These are phyloP conservation scores for Stevia rebaudiana DNA, from an alignment of 140 eudicot genomes.

Conservation along the genomic window DNA sequence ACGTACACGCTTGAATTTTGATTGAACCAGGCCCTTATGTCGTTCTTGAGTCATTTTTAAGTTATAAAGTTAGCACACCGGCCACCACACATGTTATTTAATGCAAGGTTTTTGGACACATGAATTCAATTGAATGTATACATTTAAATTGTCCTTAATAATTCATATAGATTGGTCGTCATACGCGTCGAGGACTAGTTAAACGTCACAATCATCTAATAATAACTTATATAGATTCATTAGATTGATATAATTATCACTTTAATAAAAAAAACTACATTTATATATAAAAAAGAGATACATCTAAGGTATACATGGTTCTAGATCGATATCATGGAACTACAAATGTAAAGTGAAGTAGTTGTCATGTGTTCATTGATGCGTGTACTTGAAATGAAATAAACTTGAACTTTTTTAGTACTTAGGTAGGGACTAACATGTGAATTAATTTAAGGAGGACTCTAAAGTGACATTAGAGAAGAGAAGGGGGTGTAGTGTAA, in stretches of 20 bases:
- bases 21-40: constrained; percentile 28
- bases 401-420: constrained; percentile 6
- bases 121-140: constrained; percentile 14
- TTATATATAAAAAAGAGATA: too few species aligned
- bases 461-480: constrained; percentile 9
- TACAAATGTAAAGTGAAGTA: too few species aligned
- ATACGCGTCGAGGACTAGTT: constrained; percentile 20
- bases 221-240: neutral
- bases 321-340: too few species aligned
- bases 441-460: neutral
- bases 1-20: constrained; percentile 22
- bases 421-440: constrained; percentile 9
- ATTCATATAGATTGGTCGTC: constrained; percentile 6
- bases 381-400: too few species aligned
- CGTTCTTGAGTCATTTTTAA: neutral
- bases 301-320: too few species aligned
- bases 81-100: constrained; percentile 4
- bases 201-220: constrained; percentile 23
- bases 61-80: constrained; percentile 24
- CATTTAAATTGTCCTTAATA: constrained; percentile 23
- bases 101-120: constrained; percentile 16
- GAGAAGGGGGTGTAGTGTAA: constrained; percentile 20
- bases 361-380: too few species aligned
- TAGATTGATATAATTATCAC: too few species aligned
- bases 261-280: too few species aligned